phyloP scores from a whole-genome alignment of 192 early-diverging fungal genomes.

The Coemansia sp. region DNA sequence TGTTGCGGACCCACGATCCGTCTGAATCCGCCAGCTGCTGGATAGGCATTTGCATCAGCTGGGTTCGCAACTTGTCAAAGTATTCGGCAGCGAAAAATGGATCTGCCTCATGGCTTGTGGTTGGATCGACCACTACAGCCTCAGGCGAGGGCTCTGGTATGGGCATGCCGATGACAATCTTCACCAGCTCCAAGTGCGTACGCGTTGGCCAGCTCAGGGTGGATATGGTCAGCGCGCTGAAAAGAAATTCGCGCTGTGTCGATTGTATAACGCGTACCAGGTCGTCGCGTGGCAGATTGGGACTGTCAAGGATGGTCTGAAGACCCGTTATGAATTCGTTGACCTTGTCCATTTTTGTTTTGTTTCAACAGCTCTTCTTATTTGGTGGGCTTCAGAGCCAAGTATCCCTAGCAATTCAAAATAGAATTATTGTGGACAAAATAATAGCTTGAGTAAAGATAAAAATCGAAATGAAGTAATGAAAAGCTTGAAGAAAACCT shows the following conservation, averaged over 20 bases:
- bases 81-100: slow-evolving; percentile 46
- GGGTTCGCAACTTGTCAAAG: slow-evolving; percentile 39
- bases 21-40: slow-evolving; percentile 30
- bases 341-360: slow-evolving; percentile 34
- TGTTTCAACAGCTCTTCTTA: not conserved
- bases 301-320: slow-evolving; percentile 46
- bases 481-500: no score
- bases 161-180: slow-evolving; percentile 36
- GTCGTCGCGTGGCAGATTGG: slow-evolving; percentile 40
- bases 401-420: not conserved
- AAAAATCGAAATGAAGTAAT: no score
- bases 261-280: slow-evolving; percentile 40
- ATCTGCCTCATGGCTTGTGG: slow-evolving; percentile 31
- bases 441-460: no score
- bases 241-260: slow-evolving; percentile 43
- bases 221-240: slow-evolving; percentile 34
- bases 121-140: slow-evolving; percentile 20
- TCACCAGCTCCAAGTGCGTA: slow-evolving; percentile 54
- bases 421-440: not conserved
- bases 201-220: slow-evolving; percentile 44
- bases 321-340: slow-evolving; percentile 41
- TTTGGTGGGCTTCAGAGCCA: not conserved
- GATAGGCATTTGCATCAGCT: slow-evolving; percentile 24
- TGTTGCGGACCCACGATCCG: slow-evolving; percentile 44
- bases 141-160: slow-evolving; percentile 26